A percentile compares a stretch with the other conserved stretches of the same genome.
Evolutionary conservation across 140 eudicot genomes (phyloP).

Genomic region (Stevia rebaudiana): DNA sequence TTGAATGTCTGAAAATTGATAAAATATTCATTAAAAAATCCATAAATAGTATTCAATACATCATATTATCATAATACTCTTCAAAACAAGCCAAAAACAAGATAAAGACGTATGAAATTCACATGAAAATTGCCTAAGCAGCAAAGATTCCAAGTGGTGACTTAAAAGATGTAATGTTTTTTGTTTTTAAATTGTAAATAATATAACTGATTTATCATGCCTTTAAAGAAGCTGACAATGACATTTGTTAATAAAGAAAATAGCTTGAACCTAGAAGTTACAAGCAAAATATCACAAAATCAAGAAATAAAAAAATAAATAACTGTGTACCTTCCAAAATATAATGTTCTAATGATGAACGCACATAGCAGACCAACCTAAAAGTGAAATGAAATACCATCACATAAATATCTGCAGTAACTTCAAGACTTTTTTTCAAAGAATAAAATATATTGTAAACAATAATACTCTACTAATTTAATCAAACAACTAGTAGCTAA

Average conservation of each 20-base stretch:
- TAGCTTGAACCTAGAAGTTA: neutral
- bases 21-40: neutral
- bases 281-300: neutral
- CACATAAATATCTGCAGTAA: neutral
- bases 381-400: conserved; percentile 9
- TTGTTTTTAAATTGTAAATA: neutral
- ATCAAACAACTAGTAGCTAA: neutral
- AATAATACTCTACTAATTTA: neutral
- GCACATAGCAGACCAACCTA: conserved; percentile 82
- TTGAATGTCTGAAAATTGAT: conserved; percentile 54
- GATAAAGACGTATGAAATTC: neutral
- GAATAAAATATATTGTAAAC: neutral
- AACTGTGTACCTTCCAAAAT: conserved; percentile 54
- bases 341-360: conserved; percentile 45
- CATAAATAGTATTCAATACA: neutral
- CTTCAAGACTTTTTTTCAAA: neutral
- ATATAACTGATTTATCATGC: neutral
- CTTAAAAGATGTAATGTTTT: neutral
- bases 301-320: too few relatives aligned
- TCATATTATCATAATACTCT: neutral
- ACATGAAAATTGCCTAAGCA: neutral
- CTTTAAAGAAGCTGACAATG: neutral
- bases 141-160: neutral
- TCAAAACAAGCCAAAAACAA: neutral
- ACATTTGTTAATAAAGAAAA: neutral